Evolutionary conservation across 257 asterid genomes (phyloP), one percentile per base, ranked within the genome.

Genomic region (Jaltomata sinuosa): DNA sequence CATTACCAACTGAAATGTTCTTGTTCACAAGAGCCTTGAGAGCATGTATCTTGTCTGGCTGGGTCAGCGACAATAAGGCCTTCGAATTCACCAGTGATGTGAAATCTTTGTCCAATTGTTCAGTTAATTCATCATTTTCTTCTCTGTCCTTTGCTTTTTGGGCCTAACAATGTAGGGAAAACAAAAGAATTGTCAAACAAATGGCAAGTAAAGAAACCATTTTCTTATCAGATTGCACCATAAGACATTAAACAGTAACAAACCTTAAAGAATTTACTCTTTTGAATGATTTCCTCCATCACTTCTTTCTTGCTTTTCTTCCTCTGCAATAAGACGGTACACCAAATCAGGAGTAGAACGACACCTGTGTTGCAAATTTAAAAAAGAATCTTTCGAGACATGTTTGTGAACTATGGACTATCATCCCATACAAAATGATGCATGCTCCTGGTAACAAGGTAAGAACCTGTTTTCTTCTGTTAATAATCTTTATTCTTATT

Each of bases 211-310:
- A 18, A 32, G 69, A 85, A 84, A 81, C 29, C 67, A 67, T 81
- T 40, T 83, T 42, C 68, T 80, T 80, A 57, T 81, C 49, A 65
- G 55, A 82, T 31, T 49, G 81, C 31, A 29, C 29, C 29, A 52
- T 67, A 76, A 86, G 80, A 84, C 36, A 64, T 83, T 57, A 72
- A 87, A 34, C 42, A 59, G 81, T 78, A 71, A 57, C 88, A 84
- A 83, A 97, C 99, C 99, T 97, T 97, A 91, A 90, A 95, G 89
- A 88, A 91, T 91, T 97, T 97, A 94, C 99, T 97, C 91, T 97
- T 97, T 38, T 83, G 83, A 27, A 95, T 97, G 55, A 97, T 87
- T 84, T 97, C 99, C 83, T 90, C 93, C 99, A 94, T 95, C 86
- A 94, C 97, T 92, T 97, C 98, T 90, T 95, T 97, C 93, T 95